These are phyloP conservation scores for Phoenix roebelenii DNA, from an alignment of 176 grass and related monocot species.

Conservation along the genomic window DNA sequence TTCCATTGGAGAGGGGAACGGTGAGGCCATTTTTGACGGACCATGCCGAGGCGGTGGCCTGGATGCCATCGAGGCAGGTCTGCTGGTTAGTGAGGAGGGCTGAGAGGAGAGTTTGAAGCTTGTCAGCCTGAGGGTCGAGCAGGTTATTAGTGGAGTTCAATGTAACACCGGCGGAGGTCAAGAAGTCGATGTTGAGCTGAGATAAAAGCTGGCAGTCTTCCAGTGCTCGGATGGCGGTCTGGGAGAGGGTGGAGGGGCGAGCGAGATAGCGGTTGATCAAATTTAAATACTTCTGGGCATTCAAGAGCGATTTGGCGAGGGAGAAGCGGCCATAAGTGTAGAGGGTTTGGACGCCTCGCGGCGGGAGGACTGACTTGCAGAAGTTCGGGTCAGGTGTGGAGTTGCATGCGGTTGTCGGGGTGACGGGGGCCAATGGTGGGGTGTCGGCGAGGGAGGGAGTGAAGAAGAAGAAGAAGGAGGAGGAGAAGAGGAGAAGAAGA, in stretches of 20 bases:
- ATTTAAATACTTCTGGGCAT: slow-evolving; percentile 35
- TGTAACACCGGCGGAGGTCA: slow-evolving; percentile 27
- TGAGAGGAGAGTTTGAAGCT: slow-evolving; percentile 67
- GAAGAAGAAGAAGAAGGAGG: slow-evolving; percentile 2
- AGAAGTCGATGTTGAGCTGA: slow-evolving; percentile 70
- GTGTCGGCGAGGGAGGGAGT: slow-evolving; percentile 16
- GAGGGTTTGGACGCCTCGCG: slow-evolving; percentile 36
- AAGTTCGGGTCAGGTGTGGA: slow-evolving; percentile 48
- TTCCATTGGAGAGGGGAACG: slow-evolving; percentile 38
- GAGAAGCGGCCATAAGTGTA: slow-evolving; percentile 73
- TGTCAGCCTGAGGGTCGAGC: slow-evolving; percentile 55
- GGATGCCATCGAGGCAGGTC: slow-evolving; percentile 65
- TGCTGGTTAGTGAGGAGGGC: slow-evolving; percentile 88
- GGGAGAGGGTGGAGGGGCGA: slow-evolving; percentile 30
- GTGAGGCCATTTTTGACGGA: slow-evolving; percentile 52
- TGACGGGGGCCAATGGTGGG: slow-evolving; percentile 29
- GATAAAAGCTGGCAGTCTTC: slow-evolving; percentile 67
- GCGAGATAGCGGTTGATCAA: slow-evolving; percentile 45
- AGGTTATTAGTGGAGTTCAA: slow-evolving; percentile 38
- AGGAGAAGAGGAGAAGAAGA: not conserved
- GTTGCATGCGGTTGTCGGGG: slow-evolving; percentile 45
- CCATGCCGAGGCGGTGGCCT: slow-evolving; percentile 54
- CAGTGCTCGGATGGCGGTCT: slow-evolving; percentile 37
- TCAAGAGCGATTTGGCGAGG: slow-evolving; percentile 51
- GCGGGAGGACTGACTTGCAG: slow-evolving; percentile 50